Percentiles rank a stretch among this genome's conserved stretches.
Conservation (phyloP, 2,329 filamentous ascomycete species). For the Mycosphaerelloides madeirae region DNA sequence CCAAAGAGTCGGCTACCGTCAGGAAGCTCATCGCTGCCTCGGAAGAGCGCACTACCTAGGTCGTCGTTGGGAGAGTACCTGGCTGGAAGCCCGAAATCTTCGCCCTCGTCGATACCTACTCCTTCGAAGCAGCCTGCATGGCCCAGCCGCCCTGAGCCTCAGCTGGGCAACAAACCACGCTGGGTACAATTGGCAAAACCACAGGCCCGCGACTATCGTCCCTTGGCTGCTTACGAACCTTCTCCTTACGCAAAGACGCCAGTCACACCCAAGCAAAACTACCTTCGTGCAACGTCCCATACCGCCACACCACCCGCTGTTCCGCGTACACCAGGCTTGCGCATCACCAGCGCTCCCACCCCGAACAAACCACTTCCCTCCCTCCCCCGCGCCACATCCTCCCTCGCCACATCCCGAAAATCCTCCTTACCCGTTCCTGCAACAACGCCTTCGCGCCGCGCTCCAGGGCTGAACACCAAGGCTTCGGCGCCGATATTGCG, state of each 20-base stretch:
- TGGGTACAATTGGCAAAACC: slow-evolving; percentile 20
- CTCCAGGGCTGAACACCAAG: slow-evolving; percentile 11
- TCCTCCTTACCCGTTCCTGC: slow-evolving; percentile 23
- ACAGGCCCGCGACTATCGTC: slow-evolving; percentile 27
- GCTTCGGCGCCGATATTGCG: slow-evolving; percentile 18
- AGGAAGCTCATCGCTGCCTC: slow-evolving; percentile 15
- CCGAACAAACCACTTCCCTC: slow-evolving; percentile 11
- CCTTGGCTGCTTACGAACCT: slow-evolving; percentile 32
- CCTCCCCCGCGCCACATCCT: slow-evolving; percentile 17
- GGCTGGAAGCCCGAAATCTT: slow-evolving; percentile 11
- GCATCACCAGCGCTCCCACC: slow-evolving; percentile 13
- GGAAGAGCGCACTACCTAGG: slow-evolving; percentile 15
- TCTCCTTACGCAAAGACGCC: slow-evolving; percentile 32
- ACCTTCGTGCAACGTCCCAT: slow-evolving; percentile 19
- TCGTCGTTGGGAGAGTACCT: slow-evolving; percentile 16
- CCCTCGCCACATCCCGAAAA: slow-evolving; percentile 15
- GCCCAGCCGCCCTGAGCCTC: slow-evolving; percentile 16
- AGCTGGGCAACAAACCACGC: slow-evolving; percentile 23
- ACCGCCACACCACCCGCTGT: slow-evolving; percentile 4
- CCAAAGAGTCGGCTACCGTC: slow-evolving; percentile 13
- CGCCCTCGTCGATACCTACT: slow-evolving; percentile 21
- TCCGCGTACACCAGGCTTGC: slow-evolving; percentile 2
- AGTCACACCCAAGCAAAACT: slow-evolving; percentile 27
- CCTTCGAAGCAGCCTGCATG: slow-evolving; percentile 13
- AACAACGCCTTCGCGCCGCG: slow-evolving; percentile 8